Evolutionary conservation across 2,329 filamentous ascomycete genomes (phyloP), one percentile per base, ranked within the genome.

Genomic region (Paraphoma chrysanthemicola): DNA sequence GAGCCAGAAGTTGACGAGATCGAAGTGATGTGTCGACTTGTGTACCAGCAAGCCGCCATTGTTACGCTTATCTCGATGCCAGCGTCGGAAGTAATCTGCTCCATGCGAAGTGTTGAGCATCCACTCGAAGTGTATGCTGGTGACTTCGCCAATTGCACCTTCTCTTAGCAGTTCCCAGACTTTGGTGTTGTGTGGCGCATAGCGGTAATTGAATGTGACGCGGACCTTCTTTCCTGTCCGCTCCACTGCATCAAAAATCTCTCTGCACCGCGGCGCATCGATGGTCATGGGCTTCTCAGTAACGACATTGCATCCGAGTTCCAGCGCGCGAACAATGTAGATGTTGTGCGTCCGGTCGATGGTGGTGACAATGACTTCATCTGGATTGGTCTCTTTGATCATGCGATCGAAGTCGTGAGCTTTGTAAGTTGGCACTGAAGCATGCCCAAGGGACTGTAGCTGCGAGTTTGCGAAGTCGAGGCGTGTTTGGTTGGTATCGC

Each of bases 251-350:
- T 80, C 78, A 59, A 87, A 80, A 55, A 88, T 88, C 48, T 80
- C 77, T 6, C 73, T 77, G 71, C 84, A 86, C 2, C 84, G 80
- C 1, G 80, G 77, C 0, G 79, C 83, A 64, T 88, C 85, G 62
- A 87, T 84, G 0, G 86, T 88, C 86, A 88, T 88, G 4, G 86
- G 86, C 70, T 88, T 88, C 66, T 88, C 86, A 0, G 83, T 88
- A n/a, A 88, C 78, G 0, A 87, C 85, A 57, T 84, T 81, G 64
- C 85, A 86, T 14, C 85, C 86, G 1, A 86, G 74, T 59, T 87
- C 84, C 47, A 88, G 75, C 0, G 86, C 85, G 2, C 83, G 80
- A 5, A 86, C 78, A 47, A 87, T 87, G 73, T 88, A 88, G 29
- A 77, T 80, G 64, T 87, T 78, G 70, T 88, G 86, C 4, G 84